Conservation (phyloP, 768 basidiomycete species). For the Leccinum uliginosum region DNA sequence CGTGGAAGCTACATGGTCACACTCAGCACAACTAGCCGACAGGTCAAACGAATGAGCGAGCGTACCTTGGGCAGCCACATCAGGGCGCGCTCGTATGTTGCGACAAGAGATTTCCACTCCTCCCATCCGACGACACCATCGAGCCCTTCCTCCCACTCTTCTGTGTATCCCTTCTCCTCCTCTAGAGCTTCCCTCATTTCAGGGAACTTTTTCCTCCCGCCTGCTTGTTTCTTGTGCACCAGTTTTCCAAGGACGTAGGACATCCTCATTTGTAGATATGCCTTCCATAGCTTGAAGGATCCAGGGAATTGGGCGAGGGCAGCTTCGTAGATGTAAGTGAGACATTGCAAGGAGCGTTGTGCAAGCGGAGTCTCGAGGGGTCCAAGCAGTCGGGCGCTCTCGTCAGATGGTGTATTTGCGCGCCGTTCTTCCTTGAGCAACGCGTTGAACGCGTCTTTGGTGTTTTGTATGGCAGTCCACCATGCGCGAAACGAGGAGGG, state of each 20-base stretch:
- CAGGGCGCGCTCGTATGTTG: constrained; percentile 86
- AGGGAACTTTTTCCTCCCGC: constrained; percentile 88
- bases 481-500: constrained; percentile 89
- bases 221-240: constrained; percentile 67
- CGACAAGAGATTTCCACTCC: constrained; percentile 89
- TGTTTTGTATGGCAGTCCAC: constrained; percentile 80
- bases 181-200: constrained; percentile 88
- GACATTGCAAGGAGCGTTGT: constrained; percentile 72
- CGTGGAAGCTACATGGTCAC: constrained; percentile 66
- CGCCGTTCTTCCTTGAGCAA: constrained; percentile 54
- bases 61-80: constrained; percentile 91
- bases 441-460: constrained; percentile 60
- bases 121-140: constrained; percentile 92
- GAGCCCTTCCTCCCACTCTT: constrained; percentile 82
- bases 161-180: constrained; percentile 73
- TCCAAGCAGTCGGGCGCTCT: constrained; percentile 60
- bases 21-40: constrained; percentile 3
- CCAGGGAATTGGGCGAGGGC: constrained; percentile 84
- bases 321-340: constrained; percentile 91
- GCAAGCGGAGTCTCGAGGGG: constrained; percentile 71
- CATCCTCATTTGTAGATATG: constrained; percentile 82
- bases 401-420: constrained; percentile 42
- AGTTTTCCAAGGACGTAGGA: constrained; percentile 80
- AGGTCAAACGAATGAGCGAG: background rate
- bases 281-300: constrained; percentile 95